Conservation (phyloP, 164 flowering plant species). For the Akebia trifoliata region DNA sequence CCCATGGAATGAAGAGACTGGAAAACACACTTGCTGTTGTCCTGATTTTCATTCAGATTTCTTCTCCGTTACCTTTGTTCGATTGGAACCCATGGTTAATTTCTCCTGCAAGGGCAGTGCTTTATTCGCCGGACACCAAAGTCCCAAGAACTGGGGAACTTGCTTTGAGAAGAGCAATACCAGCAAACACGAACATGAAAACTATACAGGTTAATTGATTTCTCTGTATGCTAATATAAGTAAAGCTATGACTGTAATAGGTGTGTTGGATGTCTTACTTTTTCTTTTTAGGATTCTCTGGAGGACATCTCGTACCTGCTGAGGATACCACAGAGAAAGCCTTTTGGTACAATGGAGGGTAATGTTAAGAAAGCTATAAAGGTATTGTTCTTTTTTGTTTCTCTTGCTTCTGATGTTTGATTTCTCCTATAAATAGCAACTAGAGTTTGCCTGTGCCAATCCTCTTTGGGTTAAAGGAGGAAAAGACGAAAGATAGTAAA, state of each 20-base stretch:
- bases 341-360: conserved; percentile 95
- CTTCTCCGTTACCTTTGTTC: conserved; percentile 45
- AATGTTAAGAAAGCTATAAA: conserved; percentile 88
- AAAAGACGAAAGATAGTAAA: too few relatives aligned
- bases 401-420: neutral
- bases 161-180: conserved; percentile 88
- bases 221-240: neutral
- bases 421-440: neutral
- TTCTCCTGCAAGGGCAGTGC: conserved; percentile 70
- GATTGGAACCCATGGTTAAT: conserved; percentile 33
- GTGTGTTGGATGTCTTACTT: conserved; percentile 4
- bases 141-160: conserved; percentile 95
- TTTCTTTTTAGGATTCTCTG: conserved; percentile 55
- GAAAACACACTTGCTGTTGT: conserved; percentile 37
- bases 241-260: conserved; percentile 9
- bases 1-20: conserved; percentile 28
- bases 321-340: conserved; percentile 97
- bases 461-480: too few relatives aligned
- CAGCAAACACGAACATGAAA: conserved; percentile 86
- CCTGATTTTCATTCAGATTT: conserved; percentile 48
- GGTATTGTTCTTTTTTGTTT: conserved; percentile 32
- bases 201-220: conserved; percentile 59
- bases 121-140: conserved; percentile 93
- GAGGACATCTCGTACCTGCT: conserved; percentile 89
- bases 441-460: too few relatives aligned